Base-by-base conservation (phyloP, 176 grass and related monocot genomes). In the Ensete glaucum region DNA sequence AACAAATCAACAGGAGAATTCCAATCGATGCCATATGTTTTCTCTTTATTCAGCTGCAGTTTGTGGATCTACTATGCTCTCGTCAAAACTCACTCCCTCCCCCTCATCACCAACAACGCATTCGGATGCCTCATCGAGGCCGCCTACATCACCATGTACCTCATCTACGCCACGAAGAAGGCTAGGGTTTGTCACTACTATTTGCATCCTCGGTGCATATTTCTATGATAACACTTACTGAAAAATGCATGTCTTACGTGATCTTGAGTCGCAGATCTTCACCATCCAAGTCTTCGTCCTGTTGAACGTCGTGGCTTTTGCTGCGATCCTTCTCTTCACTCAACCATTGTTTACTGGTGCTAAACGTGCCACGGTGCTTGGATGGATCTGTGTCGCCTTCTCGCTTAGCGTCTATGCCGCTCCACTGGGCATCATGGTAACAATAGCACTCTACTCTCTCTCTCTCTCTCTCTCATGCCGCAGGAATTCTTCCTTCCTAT, bases 61-160 rank as follows among this genome's bases (percentile, higher is more conserved):
- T 54, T 98, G 43, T 98, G 90, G 95, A 98, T 98, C 65, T 98
- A 89, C 79, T 98, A 98, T 73, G 89, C 92, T 0, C 66, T 87
- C 64, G 53, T 96, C 73, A 86, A 96, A 60, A 86, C 87, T 1
- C 14, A 82, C 66, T 78, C 87, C 34, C 79, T 21, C 63, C 83
- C 92, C 3, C 89, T 96, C 67, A 82, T 96, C 83, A 96, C 89
- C 64, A 92, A 89, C 50, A 92, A 96, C 78, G 56, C 78, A 1
- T 82, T 82, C 3, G 92, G 87, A 13, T 96, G 92, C 63, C 57
- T 96, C 62, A 92, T 96, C 55, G 92, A 96, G 89, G 90, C 83
- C 14, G 15, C 90, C 79, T 96, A 92, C 87, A 90, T 92, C 77
- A 70, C 58, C 69, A 16, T 88, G 22, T 96, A 89, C 69, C 74